Base-by-base conservation (phyloP, 1,284 basidiomycete genomes). In the Sporisorium scitamineum region DNA sequence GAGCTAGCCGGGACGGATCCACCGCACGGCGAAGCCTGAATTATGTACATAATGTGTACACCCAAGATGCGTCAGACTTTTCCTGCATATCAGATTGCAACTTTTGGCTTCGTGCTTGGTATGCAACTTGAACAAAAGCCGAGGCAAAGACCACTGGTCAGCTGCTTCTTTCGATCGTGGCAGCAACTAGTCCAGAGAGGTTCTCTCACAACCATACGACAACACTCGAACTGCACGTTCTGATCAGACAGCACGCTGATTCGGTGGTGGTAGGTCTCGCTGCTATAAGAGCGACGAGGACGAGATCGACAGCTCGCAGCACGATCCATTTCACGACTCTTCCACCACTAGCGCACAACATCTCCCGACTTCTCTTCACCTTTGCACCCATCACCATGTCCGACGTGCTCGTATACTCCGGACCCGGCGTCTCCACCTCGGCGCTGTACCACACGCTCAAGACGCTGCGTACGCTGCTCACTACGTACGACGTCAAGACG, bases 1-100 rank as follows among this genome's bases (percentile, higher is more conserved):
- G 83, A 84, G 82, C 83, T 84, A 84, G 82, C 82, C 83, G 83
- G 83, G 82, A 83, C 68, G 45, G 66, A 58, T 0, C 45, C 41
- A 24, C 31, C 54, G 34, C 13, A 0, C 1, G 5, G 6, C 1
- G 6, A 0, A 0, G 20, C 10, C 2, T n/a, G 6, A 0, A 20
- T 45, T 59, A 48, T n/a, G n/a, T 56, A 29, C 20, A 56, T 52
- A 45, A 5, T 10, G 13, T 32, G 1, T 41, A 7, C 13, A 2
- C 16, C 6, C 2, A 41, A n/a, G 9, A 13, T 18, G 5, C 7
- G 39, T n/a, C 16, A n/a, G 4, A n/a, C 5, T 45, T 22, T 7
- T 47, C 27, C 27, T 13, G 2, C 16, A 31, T 29, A 50, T 50
- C 48, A 32, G 48, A 50, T 50, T 29, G 34, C 34, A 34, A 34